Evolutionary conservation across 495 filamentous ascomycete genomes (phyloP), one percentile per base, ranked within the genome.

Genomic region (Neurospora tetrasperma): DNA sequence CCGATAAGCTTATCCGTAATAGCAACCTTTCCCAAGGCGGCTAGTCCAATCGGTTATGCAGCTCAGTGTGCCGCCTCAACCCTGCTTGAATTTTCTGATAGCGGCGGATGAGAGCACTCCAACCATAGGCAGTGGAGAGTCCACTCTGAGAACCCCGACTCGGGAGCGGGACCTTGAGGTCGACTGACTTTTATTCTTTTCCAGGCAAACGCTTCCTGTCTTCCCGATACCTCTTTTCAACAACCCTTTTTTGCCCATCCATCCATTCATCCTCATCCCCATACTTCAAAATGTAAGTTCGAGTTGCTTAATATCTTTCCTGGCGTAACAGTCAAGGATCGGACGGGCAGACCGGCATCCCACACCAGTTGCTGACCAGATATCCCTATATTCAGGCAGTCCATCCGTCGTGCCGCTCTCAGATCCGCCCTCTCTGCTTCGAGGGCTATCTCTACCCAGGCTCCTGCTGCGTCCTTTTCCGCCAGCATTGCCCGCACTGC

Each of bases 391-490:
- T 71, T 44, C 72, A 89, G 87, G 88, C 84, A 86, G 81, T 82
- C 83, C 72, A 75, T 90, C 74, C 87, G 88, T 72, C 86, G 86
- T 75, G 85, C 85, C 69, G 86, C 87, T 76, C 81, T 87, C 68
- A 85, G 89, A 72, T 86, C 89, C 40, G 81, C 87, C 74, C 81
- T 86, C 54, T 82, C 87, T 59, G 81, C 85, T 12, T 82, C 88
- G 35, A 79, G 82, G 42, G 79, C 84, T 35, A 76, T 85, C 44
- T 72, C 87, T 70, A 75, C 80, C 18, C 83, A 83, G 73, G 78
- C 85, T 42, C 85, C 77, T 72, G 72, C 78, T 69, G 70, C 80
- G 31, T 76, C 79, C 39, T 76, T 81, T 23, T 79, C 75, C 66
- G 70, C 76, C 73, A 71, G 78, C 8, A 44, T 81, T 23, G 73